Conservation (phyloP, 2,329 filamentous ascomycete species). For the Trichophyton benhamiae region DNA sequence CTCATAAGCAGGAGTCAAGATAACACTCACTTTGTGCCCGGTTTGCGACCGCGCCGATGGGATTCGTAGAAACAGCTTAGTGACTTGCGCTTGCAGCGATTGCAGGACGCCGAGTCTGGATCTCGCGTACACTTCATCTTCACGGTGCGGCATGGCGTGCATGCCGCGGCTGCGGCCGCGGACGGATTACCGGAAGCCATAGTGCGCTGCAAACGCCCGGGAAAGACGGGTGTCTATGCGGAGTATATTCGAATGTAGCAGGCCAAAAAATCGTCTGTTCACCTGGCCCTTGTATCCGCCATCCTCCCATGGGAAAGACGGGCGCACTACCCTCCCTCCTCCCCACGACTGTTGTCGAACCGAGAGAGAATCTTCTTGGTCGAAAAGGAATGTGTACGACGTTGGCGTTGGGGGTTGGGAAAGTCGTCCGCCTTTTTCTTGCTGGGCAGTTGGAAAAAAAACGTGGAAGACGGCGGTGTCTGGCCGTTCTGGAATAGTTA, state of each 20-base stretch:
- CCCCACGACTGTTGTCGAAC: not conserved
- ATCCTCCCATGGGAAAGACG: not conserved
- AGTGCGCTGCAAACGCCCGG: not conserved
- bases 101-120: constrained; percentile 19
- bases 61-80: constrained; percentile 29
- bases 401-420: not conserved
- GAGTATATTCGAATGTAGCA: not conserved
- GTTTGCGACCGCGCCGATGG: constrained; percentile 32
- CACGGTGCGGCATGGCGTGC: constrained; percentile 28
- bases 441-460: not conserved
- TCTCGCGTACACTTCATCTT: constrained; percentile 30
- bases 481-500: not conserved
- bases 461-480: not conserved
- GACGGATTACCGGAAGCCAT: not conserved
- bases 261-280: not conserved
- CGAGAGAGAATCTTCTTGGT: not conserved
- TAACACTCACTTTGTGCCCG: constrained; percentile 21
- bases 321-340: not conserved
- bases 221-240: not conserved
- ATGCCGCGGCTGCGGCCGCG: constrained; percentile 18
- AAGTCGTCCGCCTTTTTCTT: not conserved
- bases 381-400: not conserved
- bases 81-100: constrained; percentile 28
- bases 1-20: not conserved
- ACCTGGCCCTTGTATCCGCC: not conserved